These are phyloP conservation scores for Stylonectria norvegica DNA, from an alignment of 2,329 filamentous ascomycete species.

Conservation along the genomic window DNA sequence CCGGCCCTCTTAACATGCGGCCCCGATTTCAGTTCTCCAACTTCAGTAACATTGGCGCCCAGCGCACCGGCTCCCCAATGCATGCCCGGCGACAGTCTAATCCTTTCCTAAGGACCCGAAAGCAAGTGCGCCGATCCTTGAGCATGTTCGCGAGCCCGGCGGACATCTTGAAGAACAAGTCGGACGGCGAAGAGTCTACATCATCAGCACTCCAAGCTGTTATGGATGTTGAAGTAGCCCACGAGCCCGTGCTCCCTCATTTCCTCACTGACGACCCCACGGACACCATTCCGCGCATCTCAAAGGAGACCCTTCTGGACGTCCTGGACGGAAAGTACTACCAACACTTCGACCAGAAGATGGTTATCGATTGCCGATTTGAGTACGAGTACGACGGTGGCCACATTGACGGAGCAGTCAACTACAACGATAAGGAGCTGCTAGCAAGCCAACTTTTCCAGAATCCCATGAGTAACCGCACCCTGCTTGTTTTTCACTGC, in stretches of 20 bases:
- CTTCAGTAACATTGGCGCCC: slow-evolving; percentile 48
- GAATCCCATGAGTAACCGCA: slow-evolving; percentile 62
- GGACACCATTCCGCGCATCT: slow-evolving; percentile 86
- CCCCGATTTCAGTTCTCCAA: slow-evolving; percentile 63
- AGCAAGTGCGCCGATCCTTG: slow-evolving; percentile 84
- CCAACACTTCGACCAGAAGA: slow-evolving; percentile 71
- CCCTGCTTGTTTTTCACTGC: slow-evolving; percentile 90
- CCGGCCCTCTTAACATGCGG: slow-evolving; percentile 57
- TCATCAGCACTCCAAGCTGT: slow-evolving; percentile 61
- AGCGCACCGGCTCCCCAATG: slow-evolving; percentile 73
- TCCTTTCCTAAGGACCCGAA: slow-evolving; percentile 71
- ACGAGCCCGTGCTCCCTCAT: slow-evolving; percentile 74
- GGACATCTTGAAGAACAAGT: slow-evolving; percentile 80
- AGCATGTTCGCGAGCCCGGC: slow-evolving; percentile 97
- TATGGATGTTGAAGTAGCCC: slow-evolving; percentile 77
- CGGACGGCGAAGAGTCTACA: slow-evolving; percentile 50
- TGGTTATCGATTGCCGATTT: slow-evolving; percentile 94
- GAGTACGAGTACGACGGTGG: slow-evolving; percentile 98
- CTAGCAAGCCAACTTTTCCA: slow-evolving; percentile 77
- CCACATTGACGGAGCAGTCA: slow-evolving; percentile 89
- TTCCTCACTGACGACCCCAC: slow-evolving; percentile 76
- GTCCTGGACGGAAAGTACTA: slow-evolving; percentile 83
- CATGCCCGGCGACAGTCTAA: slow-evolving; percentile 72
- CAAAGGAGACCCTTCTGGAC: slow-evolving; percentile 75
- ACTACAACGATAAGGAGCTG: slow-evolving; percentile 94